Evolutionary conservation across 2,329 filamentous ascomycete genomes (phyloP).

Genomic region (Curvularia sp.): DNA sequence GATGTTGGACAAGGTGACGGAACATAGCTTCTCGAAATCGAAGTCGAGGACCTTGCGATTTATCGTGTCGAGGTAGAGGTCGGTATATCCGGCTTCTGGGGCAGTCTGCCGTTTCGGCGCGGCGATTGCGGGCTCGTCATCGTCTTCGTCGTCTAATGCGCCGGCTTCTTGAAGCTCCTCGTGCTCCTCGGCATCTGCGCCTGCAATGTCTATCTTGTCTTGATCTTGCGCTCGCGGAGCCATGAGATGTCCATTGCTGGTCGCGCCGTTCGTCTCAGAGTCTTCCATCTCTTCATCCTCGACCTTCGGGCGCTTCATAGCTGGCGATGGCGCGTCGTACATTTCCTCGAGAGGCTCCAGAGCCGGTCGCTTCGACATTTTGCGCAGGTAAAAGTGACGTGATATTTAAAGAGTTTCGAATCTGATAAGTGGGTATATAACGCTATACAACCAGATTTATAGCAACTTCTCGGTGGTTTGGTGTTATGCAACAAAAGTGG

Average conservation of each 20-base stretch:
- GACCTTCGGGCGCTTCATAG: constrained; percentile 57
- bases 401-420: neutral
- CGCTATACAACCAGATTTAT: neutral
- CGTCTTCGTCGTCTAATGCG: constrained; percentile 41
- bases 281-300: constrained; percentile 53
- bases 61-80: constrained; percentile 97
- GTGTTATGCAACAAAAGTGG: constrained; percentile 15
- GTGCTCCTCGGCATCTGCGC: constrained; percentile 48
- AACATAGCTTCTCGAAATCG: constrained; percentile 98
- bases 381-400: constrained; percentile 6
- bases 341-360: constrained; percentile 55
- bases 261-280: constrained; percentile 31
- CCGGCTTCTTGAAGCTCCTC: constrained; percentile 49
- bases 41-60: constrained; percentile 93
- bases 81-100: constrained; percentile 86
- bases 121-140: constrained; percentile 50
- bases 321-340: constrained; percentile 54
- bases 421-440: neutral
- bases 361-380: constrained; percentile 59
- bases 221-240: constrained; percentile 36
- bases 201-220: constrained; percentile 44
- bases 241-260: constrained; percentile 43
- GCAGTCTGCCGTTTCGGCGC: constrained; percentile 73
- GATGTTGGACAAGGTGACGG: constrained; percentile 93
- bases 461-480: neutral